A percentile compares a stretch with the other conserved stretches of the same genome.
Evolutionary conservation across 176 grass and related monocot genomes (phyloP).

Genomic region (Luzula sylvatica): DNA sequence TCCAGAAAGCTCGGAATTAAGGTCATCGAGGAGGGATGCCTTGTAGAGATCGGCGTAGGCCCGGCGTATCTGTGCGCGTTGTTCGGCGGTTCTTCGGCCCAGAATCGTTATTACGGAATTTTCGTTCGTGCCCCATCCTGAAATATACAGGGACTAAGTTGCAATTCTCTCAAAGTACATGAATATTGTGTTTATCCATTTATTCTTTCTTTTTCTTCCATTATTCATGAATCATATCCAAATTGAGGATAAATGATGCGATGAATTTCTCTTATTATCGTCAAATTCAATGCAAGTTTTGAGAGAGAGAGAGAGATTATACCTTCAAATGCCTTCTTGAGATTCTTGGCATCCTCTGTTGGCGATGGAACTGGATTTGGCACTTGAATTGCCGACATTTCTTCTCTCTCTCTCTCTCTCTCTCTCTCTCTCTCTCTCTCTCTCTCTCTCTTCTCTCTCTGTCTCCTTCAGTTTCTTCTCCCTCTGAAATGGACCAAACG

Average conservation of each 20-base stretch:
- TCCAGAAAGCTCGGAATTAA: constrained; percentile 47
- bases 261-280: too few relatives aligned
- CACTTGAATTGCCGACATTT: constrained; percentile 38
- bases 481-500: neutral
- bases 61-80: constrained; percentile 42
- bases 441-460: neutral
- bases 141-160: neutral
- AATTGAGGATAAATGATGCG: too few relatives aligned
- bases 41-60: constrained; percentile 52
- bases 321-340: constrained; percentile 53
- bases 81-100: constrained; percentile 41
- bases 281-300: too few relatives aligned
- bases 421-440: neutral
- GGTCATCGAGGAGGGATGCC: constrained; percentile 46
- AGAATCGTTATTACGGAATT: constrained; percentile 34
- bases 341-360: constrained; percentile 36
- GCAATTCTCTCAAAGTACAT: too few relatives aligned
- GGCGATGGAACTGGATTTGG: constrained; percentile 26
- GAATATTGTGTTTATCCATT: too few relatives aligned
- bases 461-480: neutral
- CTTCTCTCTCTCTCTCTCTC: constrained; percentile 2
- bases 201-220: too few relatives aligned
- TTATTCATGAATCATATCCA: too few relatives aligned
- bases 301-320: neutral
- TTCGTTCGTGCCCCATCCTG: constrained; percentile 72